Conservation (phyloP, 1,284 basidiomycete species). For the Rhizoctonia solani region DNA sequence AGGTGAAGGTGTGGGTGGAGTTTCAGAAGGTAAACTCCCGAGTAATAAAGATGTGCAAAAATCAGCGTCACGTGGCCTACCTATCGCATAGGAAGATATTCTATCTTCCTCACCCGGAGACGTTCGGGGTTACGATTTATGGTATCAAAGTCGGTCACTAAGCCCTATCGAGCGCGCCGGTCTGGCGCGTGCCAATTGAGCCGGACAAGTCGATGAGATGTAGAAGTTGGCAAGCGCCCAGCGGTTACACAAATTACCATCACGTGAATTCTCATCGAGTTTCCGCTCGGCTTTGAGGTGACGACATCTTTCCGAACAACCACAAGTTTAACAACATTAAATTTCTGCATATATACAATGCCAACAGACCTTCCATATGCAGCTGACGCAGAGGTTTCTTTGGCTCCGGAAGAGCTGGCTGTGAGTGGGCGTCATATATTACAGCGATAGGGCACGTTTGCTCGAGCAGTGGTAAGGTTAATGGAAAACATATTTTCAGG, state of each 20-base stretch:
- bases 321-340: not conserved
- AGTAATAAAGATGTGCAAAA: constrained; percentile 28
- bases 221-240: not conserved
- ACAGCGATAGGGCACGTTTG: not conserved
- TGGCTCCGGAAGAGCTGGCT: constrained; percentile 84
- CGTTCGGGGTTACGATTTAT: constrained; percentile 5
- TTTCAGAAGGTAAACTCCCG: not conserved
- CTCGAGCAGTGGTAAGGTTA: not conserved
- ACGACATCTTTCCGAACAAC: constrained; percentile 30
- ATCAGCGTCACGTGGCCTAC: constrained; percentile 28
- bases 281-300: constrained; percentile 26
- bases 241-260: not conserved
- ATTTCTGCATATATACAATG: constrained; percentile 42
- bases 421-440: not conserved
- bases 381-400: constrained; percentile 88
- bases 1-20: constrained; percentile 4
- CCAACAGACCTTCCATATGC: constrained; percentile 91
- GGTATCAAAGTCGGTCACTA: not conserved
- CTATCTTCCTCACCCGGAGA: constrained; percentile 2
- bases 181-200: not conserved
- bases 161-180: too few relatives aligned
- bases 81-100: constrained; percentile 1
- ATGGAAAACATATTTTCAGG: constrained; percentile 52
- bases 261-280: constrained; percentile 18
- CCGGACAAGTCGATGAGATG: not conserved